Conservation (phyloP, 1,284 basidiomycete species). For the Chondrostereum purpureum region DNA sequence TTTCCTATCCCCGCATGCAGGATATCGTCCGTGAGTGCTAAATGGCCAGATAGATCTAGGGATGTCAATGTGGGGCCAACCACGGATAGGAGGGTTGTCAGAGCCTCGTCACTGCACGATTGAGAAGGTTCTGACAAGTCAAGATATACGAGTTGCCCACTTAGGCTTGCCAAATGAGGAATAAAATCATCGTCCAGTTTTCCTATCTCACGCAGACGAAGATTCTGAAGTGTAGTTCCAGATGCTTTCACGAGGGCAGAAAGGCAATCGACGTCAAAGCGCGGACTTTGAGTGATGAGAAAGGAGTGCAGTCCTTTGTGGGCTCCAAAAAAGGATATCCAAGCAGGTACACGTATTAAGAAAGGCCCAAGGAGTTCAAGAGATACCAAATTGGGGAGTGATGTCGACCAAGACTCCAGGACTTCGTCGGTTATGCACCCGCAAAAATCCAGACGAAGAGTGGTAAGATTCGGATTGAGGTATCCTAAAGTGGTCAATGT, state of each 20-base stretch:
- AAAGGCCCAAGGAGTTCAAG: slow-evolving; percentile 88
- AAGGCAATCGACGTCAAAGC: slow-evolving; percentile 77
- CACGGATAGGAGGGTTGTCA: slow-evolving; percentile 47
- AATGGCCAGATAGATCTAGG: slow-evolving; percentile 62
- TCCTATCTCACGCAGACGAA: slow-evolving; percentile 80
- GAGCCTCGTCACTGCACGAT: slow-evolving; percentile 52
- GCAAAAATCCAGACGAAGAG: slow-evolving; percentile 79
- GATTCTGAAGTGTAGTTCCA: slow-evolving; percentile 49
- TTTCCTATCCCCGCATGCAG: slow-evolving; percentile 58
- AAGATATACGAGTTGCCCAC: slow-evolving; percentile 40
- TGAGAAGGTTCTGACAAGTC: slow-evolving; percentile 53
- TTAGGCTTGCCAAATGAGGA: slow-evolving; percentile 41
- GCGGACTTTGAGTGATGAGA: slow-evolving; percentile 80
- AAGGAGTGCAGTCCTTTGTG: slow-evolving; percentile 64
- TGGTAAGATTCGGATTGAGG: slow-evolving; percentile 77
- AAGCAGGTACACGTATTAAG: slow-evolving; percentile 71
- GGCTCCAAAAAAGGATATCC: slow-evolving; percentile 71
- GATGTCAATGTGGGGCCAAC: slow-evolving; percentile 42
- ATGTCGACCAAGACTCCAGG: slow-evolving; percentile 56
- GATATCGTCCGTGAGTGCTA: slow-evolving; percentile 58
- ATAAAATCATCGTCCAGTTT: slow-evolving; percentile 64
- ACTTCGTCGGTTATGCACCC: slow-evolving; percentile 76
- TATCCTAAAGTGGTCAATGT: slow-evolving; percentile 65
- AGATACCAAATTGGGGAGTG: slow-evolving; percentile 60
- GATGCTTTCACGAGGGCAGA: slow-evolving; percentile 59